Base-by-base conservation (phyloP, 192 early-diverging fungal genomes). In the Backusella australiensis region DNA sequence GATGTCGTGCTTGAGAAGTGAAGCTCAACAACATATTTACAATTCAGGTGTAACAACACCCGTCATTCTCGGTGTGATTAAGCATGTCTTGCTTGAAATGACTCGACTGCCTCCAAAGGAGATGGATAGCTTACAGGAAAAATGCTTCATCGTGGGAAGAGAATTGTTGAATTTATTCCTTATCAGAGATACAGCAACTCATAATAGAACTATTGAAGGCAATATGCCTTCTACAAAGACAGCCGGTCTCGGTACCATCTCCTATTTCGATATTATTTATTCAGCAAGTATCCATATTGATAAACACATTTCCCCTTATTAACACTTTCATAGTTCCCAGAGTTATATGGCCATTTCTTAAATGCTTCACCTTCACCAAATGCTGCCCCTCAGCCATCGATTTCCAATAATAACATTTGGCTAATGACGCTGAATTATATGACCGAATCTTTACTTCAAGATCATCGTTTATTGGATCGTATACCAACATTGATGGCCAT, bases 391-490 rank as follows among this genome's bases (percentile, higher is more conserved):
- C 76, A 81, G 34, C 80, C 80, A 8, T 75, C 80, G 4, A 78
- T 87, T 8, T 67, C 74, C 19, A 85, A 87, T 70, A 76, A 79
- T 2, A 79, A 82, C 39, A 81, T 84, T 46, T 87, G 88, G 88
- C 80, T 78, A 21, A 85, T 83, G 34, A 85, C 82, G 4, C 75
- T 87, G 70, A 69, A 78, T 23, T 86, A 86, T 38, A 77, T 89
- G 72, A 69, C 82, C 0, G 79, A 75, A 19, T 84, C 84, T 53
- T 52, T 87, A 26, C 72, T 76, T 53, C 85, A 89, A 68, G 73
- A 85, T 42, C 67, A 49, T 41, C 77, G 79, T 41, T 78, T 84
- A 35, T 76, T 87, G 7, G 82, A 85, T 29, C 76, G 81, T 23
- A 86, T 87, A 44, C 78, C 85, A 1, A 78, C 83, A 2, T 63